Percentiles rank a stretch among this genome's conserved stretches.
phyloP scores from a whole-genome alignment of 352 stramenopile species.

The Phytophthora cajani region DNA sequence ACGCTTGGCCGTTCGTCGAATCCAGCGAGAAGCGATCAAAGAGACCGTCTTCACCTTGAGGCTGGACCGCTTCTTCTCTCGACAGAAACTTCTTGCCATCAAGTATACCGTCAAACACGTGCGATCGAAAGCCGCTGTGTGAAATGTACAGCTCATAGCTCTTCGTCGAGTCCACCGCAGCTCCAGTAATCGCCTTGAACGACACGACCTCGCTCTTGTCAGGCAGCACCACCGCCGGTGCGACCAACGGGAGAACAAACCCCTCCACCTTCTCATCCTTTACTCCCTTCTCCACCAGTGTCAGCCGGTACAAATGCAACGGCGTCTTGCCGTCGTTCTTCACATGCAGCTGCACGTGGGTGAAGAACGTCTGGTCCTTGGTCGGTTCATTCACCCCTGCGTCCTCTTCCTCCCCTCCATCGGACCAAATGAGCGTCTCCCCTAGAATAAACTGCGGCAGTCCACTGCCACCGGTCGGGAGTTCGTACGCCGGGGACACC shows the following conservation, averaged over 20 bases:
- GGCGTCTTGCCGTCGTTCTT: conserved; percentile 54
- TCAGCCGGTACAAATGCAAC: conserved; percentile 54
- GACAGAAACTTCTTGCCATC: conserved; percentile 44
- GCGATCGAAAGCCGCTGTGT: conserved; percentile 61
- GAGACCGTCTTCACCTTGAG: conserved; percentile 35
- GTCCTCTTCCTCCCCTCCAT: conserved; percentile 17
- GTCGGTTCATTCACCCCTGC: not conserved
- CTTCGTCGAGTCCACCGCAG: conserved; percentile 30
- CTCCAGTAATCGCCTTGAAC: conserved; percentile 44
- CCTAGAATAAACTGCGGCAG: conserved; percentile 50
- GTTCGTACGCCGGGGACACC: conserved; percentile 42
- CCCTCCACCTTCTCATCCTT: not conserved
- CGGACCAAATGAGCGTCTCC: conserved; percentile 45
- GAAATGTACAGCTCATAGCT: conserved; percentile 67
- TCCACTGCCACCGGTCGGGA: conserved; percentile 47
- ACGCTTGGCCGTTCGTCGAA: conserved; percentile 26
- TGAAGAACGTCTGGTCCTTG: conserved; percentile 35
- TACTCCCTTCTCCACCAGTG: conserved; percentile 27
- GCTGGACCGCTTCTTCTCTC: conserved; percentile 39
- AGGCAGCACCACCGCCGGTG: conserved; percentile 38
- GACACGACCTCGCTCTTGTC: conserved; percentile 28
- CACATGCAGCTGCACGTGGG: conserved; percentile 43
- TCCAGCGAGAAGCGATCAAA: conserved; percentile 46
- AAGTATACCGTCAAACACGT: conserved; percentile 57
- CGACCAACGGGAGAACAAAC: conserved; percentile 43